Evolutionary conservation across 2,329 filamentous ascomycete species (phyloP).

Genomic region (Epichloe sibirici): DNA sequence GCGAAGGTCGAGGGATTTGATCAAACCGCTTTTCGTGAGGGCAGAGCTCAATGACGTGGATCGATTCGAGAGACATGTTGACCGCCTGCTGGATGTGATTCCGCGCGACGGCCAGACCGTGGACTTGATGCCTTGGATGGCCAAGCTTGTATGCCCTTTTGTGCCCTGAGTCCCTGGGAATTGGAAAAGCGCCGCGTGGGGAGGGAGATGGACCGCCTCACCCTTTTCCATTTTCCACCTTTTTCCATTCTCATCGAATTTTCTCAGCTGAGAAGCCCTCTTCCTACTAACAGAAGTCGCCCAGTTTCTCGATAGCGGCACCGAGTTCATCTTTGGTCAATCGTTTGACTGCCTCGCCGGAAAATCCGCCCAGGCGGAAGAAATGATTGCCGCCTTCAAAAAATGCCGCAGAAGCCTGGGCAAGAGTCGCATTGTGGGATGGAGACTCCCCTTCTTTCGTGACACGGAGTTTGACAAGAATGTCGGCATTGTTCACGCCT

Average conservation of each 20-base stretch:
- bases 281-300: not conserved
- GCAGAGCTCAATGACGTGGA: slow-evolving; percentile 1
- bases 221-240: not conserved
- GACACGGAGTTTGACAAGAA: not conserved
- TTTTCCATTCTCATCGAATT: not conserved
- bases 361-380: not conserved
- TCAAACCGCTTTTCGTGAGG: slow-evolving; percentile 1
- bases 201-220: no score
- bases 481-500: slow-evolving; percentile 1
- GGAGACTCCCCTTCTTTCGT: not conserved
- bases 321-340: slow-evolving; percentile 4
- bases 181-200: no score
- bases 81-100: not conserved
- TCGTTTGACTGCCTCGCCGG: not conserved
- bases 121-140: slow-evolving; percentile 1
- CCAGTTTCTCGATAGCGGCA: slow-evolving; percentile 1
- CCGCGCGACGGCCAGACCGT: not conserved
- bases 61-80: slow-evolving; percentile 2
- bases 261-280: not conserved
- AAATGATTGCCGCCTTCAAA: slow-evolving; percentile 1
- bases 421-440: not conserved
- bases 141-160: not conserved
- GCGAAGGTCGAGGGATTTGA: not conserved
- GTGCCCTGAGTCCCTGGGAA: no score
- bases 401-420: not conserved